Evolutionary conservation across 1,284 basidiomycete genomes (phyloP), one percentile per base, ranked within the genome.

Genomic region (Boletus nobilissimus): DNA sequence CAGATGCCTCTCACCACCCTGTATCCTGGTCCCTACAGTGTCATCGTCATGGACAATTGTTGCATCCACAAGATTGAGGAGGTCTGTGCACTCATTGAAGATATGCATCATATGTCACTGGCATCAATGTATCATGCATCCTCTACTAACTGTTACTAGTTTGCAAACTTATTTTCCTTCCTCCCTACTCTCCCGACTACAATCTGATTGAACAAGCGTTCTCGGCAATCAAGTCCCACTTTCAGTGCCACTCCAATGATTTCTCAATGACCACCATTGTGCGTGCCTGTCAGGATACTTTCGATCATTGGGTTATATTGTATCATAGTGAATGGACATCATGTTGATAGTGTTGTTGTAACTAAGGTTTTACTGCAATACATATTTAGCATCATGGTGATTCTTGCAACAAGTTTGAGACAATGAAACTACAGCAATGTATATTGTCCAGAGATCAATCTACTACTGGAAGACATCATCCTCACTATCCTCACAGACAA

Each of bases 141-240:
- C n/a, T 16, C 3, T 60, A 60, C 57, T 60, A 60, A 60, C 32
- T n/a, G 32, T 46, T 46, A 13, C 57, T n/a, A 60, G 60, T 11
- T 62, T 62, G 60, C 34, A 62, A 36, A 34, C 34, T 62, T 7
- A 62, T 83, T 26, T 75, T 43, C 39, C 34, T 75, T n/a, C 74
- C 26, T 0, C 39, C 62, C 2, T 75, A 75, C 57, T 73, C 62
- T 3, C 74, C 46, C 1, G 48, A 69, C 5, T 57, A 32, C n/a
- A 57, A 57, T 54, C 51, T 10, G 9, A 54, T 54, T 54, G 29
- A 54, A 54, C 51, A 51, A 54, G 67, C 67, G 7, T 69, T 69
- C 51, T 68, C 66, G 1, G 22, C 66, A 14, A 11, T 83, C 79
- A 85, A 85, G 67, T 65, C 78, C 18, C 77, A 72, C 24, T 51